Percentiles rank a stretch among this genome's conserved stretches.
phyloP scores from a whole-genome alignment of 2,329 filamentous ascomycete species.

The Tolypocladium cylindrosporum region DNA sequence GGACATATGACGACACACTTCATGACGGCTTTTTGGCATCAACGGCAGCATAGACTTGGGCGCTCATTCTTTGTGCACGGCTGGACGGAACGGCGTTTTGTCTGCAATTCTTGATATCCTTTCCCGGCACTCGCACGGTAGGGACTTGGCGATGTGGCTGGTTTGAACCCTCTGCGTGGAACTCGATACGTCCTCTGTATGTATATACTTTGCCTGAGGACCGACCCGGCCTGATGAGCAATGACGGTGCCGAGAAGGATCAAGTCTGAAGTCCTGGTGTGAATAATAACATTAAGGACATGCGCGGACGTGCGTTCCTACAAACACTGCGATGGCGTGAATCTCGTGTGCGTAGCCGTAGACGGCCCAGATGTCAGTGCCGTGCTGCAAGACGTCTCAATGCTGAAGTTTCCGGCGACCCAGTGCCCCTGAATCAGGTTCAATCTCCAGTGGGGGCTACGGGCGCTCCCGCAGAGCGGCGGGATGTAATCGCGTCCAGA shows the following conservation, averaged over 20 bases:
- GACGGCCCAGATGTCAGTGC: too few species aligned
- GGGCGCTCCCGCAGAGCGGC: neutral
- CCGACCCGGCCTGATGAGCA: too few species aligned
- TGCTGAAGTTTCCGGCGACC: too few species aligned
- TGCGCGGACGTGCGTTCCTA: too few species aligned
- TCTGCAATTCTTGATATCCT: constrained; percentile 19
- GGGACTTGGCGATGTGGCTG: constrained; percentile 4
- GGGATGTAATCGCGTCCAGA: neutral
- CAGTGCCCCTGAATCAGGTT: too few species aligned
- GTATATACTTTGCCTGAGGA: neutral
- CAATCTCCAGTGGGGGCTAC: neutral
- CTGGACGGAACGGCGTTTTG: constrained; percentile 22
- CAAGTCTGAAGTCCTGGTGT: too few species aligned
- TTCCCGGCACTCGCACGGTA: constrained; percentile 7
- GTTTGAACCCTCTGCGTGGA: neutral
- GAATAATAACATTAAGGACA: too few species aligned
- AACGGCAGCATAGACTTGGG: constrained; percentile 26
- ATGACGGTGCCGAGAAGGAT: too few species aligned
- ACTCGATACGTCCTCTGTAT: neutral
- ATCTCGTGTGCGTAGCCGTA: too few species aligned
- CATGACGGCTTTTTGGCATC: constrained; percentile 23
- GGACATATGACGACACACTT: constrained; percentile 22
- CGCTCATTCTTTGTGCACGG: constrained; percentile 17
- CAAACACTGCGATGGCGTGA: too few species aligned
- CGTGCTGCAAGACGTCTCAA: too few species aligned